Conservation (phyloP, 2,329 filamentous ascomycete genomes). For the Drechmeria coniospora region DNA sequence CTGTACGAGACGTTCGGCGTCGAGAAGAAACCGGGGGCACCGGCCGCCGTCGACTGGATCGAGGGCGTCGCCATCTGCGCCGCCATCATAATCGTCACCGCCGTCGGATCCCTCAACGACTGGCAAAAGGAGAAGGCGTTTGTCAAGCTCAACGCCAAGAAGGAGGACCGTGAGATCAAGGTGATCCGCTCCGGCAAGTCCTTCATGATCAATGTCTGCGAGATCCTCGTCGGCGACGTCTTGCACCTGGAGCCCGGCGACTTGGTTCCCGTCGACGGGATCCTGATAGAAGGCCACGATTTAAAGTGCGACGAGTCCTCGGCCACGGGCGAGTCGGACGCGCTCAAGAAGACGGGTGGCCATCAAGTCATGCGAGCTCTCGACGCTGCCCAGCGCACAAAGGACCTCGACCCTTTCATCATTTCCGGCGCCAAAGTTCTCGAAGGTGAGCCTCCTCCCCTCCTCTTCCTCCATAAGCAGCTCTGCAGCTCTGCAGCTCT, state of each 20-base stretch:
- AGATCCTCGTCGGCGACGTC: conserved; percentile 55
- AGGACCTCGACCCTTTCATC: conserved; percentile 50
- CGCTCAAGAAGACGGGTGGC: conserved; percentile 50
- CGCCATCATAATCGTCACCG: conserved; percentile 31
- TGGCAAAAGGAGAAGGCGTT: conserved; percentile 56
- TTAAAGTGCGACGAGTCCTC: conserved; percentile 57
- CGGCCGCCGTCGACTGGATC: conserved; percentile 52
- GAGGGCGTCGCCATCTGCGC: conserved; percentile 53
- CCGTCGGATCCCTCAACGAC: conserved; percentile 36
- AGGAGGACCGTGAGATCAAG: conserved; percentile 50
- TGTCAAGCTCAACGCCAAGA: conserved; percentile 43
- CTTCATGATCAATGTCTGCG: conserved; percentile 46
- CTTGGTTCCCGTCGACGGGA: conserved; percentile 53
- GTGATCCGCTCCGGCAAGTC: conserved; percentile 52
- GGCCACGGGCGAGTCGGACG: conserved; percentile 58
- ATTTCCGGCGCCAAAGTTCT: conserved; percentile 39
- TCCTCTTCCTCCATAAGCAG: no score
- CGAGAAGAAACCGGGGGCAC: conserved; percentile 24
- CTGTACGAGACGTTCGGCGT: conserved; percentile 51
- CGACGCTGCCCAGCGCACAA: conserved; percentile 24
- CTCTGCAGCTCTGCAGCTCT: no score
- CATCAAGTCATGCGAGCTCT: conserved; percentile 42
- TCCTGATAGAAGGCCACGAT: conserved; percentile 41
- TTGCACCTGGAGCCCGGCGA: conserved; percentile 56
- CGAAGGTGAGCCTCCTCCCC: conserved; percentile 22